Evolutionary conservation across 768 basidiomycete genomes (phyloP).

Genomic region (Arthromyces matolae): DNA sequence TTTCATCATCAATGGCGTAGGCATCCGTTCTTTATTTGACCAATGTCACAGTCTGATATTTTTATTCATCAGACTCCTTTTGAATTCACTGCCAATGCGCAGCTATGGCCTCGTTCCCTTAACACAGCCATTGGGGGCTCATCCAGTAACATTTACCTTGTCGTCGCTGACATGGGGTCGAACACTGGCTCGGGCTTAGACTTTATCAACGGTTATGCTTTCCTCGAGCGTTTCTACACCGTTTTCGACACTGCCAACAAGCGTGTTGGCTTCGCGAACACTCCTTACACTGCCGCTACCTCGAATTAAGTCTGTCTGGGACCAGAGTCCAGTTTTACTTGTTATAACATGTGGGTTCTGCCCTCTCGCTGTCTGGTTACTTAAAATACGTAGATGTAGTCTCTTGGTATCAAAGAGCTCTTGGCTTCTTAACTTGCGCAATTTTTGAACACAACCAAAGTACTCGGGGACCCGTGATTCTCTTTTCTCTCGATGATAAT

Average conservation of each 20-base stretch:
- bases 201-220: constrained; percentile 51
- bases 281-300: constrained; percentile 44
- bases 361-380: no score
- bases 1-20: constrained; percentile 50
- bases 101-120: constrained; percentile 32
- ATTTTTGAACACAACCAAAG: no score
- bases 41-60: background rate
- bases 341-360: no score
- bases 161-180: constrained; percentile 34
- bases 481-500: no score
- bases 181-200: constrained; percentile 41
- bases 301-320: no score
- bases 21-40: constrained; percentile 16
- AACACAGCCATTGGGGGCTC: constrained; percentile 31
- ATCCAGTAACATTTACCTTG: constrained; percentile 26
- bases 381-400: no score
- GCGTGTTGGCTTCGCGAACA: constrained; percentile 54
- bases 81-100: constrained; percentile 36
- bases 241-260: constrained; percentile 58
- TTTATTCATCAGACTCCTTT: constrained; percentile 28
- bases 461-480: no score
- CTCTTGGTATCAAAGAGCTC: no score
- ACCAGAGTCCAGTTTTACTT: no score
- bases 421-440: no score
- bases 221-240: constrained; percentile 61